Base-by-base conservation (phyloP, 148 eudicot species). In the Camellia lanceoleosa region DNA sequence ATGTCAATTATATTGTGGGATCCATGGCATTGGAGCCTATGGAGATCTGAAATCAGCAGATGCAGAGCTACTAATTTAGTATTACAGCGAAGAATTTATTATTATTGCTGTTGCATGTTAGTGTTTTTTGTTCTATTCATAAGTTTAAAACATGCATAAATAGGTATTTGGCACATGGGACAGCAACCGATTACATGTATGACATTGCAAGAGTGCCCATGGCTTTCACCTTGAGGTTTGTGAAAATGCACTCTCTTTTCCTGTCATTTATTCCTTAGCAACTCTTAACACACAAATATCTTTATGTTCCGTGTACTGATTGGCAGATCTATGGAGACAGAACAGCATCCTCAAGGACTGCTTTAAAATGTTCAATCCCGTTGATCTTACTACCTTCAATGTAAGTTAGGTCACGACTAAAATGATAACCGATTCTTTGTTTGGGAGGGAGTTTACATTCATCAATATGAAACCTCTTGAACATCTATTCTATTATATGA, bases 221-320 rank as follows among this genome's bases (percentile, higher is more conserved):
- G 99, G 89, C 97, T 82, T 95, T 93, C 92, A 95, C 99, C 58
- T 95, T 95, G 99, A 95, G 99, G 99, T 93, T 68, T 79, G 88
- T 81, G 49, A 75, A 30, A 49, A 81, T 78, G 66, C 71, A 38
- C 49, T 38, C 18, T n/a, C 23, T 54, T 67, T 73, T 52, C 19
- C 55, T 78, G 13, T 59, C 43, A 38, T 79, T 76, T 41, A 20
- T 76, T 46, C 18, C 5, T 47, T 13, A 3, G 5, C 5, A 18
- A 44, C 23, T 62, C 38, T 70, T n/a, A 51, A 58, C 38, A 55
- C 67, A 38, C 47, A 47, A 55, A 13, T n/a, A 0, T 79, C 59
- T 38, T 65, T 47, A 38, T 63, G 2, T 62, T 41, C 1, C 18
- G 56, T 56, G n/a, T 58, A 11, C 56, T 55, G 43, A 68, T 71